A percentile compares a stretch with the other conserved stretches of the same genome.
phyloP scores from a whole-genome alignment of 805 yeast species.

The Sporopachydermia quercuum region DNA sequence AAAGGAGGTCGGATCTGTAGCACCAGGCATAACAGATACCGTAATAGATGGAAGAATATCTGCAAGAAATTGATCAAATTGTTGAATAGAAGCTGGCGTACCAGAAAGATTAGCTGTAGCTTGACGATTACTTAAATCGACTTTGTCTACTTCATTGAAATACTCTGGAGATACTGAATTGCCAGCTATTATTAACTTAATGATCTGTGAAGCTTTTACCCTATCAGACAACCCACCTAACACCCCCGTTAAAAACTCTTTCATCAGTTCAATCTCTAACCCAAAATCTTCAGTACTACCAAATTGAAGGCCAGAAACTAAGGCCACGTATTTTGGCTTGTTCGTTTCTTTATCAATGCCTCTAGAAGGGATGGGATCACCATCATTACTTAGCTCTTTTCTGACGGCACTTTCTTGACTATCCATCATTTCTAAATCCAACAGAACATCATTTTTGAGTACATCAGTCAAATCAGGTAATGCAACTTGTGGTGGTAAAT shows the following conservation, averaged over 20 bases:
- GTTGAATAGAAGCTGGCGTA: conserved; percentile 9
- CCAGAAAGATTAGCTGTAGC: background rate
- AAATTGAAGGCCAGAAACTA: conserved; percentile 65
- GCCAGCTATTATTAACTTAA: conserved; percentile 58
- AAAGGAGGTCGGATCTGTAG: conserved; percentile 67
- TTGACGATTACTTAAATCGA: background rate
- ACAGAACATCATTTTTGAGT: conserved; percentile 2
- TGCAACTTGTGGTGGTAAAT: conserved; percentile 39
- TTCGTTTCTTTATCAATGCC: conserved; percentile 8
- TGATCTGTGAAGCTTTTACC: conserved; percentile 14
- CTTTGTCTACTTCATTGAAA: background rate
- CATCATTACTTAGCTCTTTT: background rate
- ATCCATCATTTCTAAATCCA: conserved; percentile 2
- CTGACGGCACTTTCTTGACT: background rate
- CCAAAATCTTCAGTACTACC: conserved; percentile 28
- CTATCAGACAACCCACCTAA: conserved; percentile 25
- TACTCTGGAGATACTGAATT: conserved; percentile 32
- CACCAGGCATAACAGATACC: conserved; percentile 74
- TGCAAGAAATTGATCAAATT: conserved; percentile 43
- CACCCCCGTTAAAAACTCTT: conserved; percentile 61
- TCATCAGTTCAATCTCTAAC: conserved; percentile 39
- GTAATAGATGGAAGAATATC: conserved; percentile 48
- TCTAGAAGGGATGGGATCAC: conserved; percentile 12
- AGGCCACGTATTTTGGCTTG: conserved; percentile 32
- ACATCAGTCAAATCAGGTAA: conserved; percentile 2